Conservation (phyloP, 805 yeast species). For the Teunomyces aglyptinius region DNA sequence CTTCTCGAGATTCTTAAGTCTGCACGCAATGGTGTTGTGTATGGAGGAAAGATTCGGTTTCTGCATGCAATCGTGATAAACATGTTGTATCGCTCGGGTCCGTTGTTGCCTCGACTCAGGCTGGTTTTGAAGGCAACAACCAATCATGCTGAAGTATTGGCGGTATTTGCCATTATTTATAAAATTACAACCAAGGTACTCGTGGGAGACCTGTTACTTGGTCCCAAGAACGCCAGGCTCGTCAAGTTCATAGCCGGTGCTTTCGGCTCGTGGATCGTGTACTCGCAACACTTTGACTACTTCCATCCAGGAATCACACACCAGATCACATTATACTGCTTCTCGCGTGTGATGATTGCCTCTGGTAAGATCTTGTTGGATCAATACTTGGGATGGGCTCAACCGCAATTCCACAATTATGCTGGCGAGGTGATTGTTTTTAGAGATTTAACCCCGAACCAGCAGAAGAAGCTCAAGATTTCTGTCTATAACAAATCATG, state of each 20-base stretch:
- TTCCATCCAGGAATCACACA: conserved; percentile 56
- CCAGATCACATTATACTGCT: conserved; percentile 72
- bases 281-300: conserved; percentile 42
- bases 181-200: conserved; percentile 37
- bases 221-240: conserved; percentile 25
- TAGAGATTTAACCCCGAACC: conserved; percentile 29
- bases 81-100: conserved; percentile 53
- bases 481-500: conserved; percentile 34
- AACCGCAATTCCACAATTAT: conserved; percentile 27
- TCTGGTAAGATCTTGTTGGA: conserved; percentile 51
- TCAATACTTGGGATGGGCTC: conserved; percentile 32
- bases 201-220: conserved; percentile 31
- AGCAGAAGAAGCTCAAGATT: conserved; percentile 31
- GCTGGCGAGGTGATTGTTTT: conserved; percentile 19
- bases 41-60: conserved; percentile 61
- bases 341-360: conserved; percentile 66
- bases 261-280: conserved; percentile 42
- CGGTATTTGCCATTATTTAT: conserved; percentile 54
- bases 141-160: conserved; percentile 56
- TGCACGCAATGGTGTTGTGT: conserved; percentile 50
- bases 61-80: conserved; percentile 65
- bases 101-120: conserved; percentile 41
- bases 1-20: conserved; percentile 36
- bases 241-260: conserved; percentile 40
- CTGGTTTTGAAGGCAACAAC: conserved; percentile 51